phyloP scores from a whole-genome alignment of 257 asterid genomes.

The Galeopsis tetrahit region DNA sequence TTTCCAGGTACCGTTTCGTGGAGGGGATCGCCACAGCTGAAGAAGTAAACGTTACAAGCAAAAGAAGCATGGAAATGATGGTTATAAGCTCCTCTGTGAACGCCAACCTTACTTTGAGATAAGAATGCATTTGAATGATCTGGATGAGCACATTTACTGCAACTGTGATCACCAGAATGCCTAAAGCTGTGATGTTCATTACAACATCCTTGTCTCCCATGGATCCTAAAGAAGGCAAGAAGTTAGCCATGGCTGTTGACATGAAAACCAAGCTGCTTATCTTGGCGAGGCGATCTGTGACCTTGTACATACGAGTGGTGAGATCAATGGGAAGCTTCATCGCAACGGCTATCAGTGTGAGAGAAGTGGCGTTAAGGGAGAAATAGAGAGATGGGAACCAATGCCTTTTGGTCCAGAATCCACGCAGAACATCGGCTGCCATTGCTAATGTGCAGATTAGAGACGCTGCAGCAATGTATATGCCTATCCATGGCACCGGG shows the following conservation, averaged over 20 bases:
- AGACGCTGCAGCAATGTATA: not conserved
- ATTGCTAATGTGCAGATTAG: not conserved
- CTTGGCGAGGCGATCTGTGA: conserved; percentile 46
- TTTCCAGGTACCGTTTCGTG: conserved; percentile 43
- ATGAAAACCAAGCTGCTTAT: conserved; percentile 49
- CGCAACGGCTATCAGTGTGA: conserved; percentile 42
- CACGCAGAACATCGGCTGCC: not conserved
- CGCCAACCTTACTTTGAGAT: conserved; percentile 7
- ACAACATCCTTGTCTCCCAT: conserved; percentile 38
- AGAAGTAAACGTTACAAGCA: conserved; percentile 39
- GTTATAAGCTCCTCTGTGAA: conserved; percentile 31
- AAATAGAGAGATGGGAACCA: conserved; percentile 51
- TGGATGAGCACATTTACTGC: conserved; percentile 39
- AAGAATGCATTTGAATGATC: conserved; percentile 34
- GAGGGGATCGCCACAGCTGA: conserved; percentile 42
- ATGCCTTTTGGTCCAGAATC: conserved; percentile 22
- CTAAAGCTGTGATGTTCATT: conserved; percentile 40
- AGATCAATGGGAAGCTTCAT: conserved; percentile 52
- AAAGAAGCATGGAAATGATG: conserved; percentile 29
- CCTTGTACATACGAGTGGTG: conserved; percentile 42
- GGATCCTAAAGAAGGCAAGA: conserved; percentile 47
- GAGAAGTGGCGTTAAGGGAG: conserved; percentile 42
- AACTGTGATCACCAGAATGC: conserved; percentile 41
- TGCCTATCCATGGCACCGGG: conserved; percentile 37
- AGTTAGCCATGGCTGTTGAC: conserved; percentile 49